Evolutionary conservation across 2,329 filamentous ascomycete species (phyloP), one percentile per base, ranked within the genome.

Genomic region (Monosporascus sp.): DNA sequence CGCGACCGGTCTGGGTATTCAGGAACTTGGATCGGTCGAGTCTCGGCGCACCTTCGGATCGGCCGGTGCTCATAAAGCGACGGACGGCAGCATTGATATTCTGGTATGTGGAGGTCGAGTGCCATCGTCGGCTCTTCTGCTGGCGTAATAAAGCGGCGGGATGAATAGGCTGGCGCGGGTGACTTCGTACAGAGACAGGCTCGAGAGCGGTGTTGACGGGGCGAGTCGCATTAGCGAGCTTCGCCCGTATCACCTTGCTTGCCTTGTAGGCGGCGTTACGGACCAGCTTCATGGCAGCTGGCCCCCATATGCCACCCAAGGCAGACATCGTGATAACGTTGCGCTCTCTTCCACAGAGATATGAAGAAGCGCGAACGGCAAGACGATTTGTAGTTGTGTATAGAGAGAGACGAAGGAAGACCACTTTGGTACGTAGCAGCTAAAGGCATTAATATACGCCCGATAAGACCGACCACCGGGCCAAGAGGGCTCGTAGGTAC

Each of bases 221-320:
- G 53, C 72, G 73, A 48, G 73, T 65, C 39, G 74, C 73, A 54
- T 67, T 68, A 22, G 71, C 70, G 55, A 83, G 60, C 60, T 79
- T 81, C 61, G 68, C 70, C 58, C 79, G 77, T 53, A 84, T 69
- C 59, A 75, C 69, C 58, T 77, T 76, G 55, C 75, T 74, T 63
- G 79, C 75, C 62, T 75, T 78, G 48, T 70, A 70, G 65, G 78
- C 70, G 65, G 80, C 76, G 60, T 72, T 73, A 65, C 78, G 76
- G 63, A 82, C 71, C 61, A 79, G 70, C 67, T 78, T 78, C 67
- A 82, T 69, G 71, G 78, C 76, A 66, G 74, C 72, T 54, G 79
- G 77, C 63, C 75, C 80, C 80, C 76, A 81, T 68, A 82, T 72
- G 70, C 77, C 79, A 74, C 78, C 78, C 66, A 61, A 48, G 66